Evolutionary conservation across 371 early-diverging fungal genomes (phyloP), one percentile per base, ranked within the genome.

Genomic region (Dichotomocladium elegans): DNA sequence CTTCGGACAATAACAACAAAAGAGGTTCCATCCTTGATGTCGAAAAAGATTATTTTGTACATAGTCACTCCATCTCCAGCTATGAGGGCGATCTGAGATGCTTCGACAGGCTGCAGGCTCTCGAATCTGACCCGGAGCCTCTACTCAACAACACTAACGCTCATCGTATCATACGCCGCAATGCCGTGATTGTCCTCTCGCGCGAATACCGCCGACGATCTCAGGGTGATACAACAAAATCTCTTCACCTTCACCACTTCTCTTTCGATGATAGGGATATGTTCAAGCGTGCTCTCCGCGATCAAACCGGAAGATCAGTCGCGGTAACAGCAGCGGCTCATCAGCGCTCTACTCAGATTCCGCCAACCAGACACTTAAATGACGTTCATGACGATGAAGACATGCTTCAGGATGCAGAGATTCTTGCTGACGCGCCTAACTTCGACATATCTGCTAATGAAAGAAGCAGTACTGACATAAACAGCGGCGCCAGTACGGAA

Each of bases 41-140:
- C 8, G 48, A 50, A 9, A 34, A 25, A 37, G 66, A 67, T 40
- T 73, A 73, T 44, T 73, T 73, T 57, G 57, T 63, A 43, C 65
- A 72, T 50, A 53, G 53, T 46, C 58, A 58, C 43, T 33, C 24
- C 14, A 33, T 53, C 6, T 62, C 69, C 1, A 42, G 31, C 5
- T n/a, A n/a, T n/a, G 17, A 29, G 12, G 24, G n/a, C 22, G 22
- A 43, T 30, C 41, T 37, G 17, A 61, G 66, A 45, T 81, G 81
- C 51, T 81, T 80, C 55, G 76, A 80, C 25, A 63, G 73, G 21
- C 55, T 83, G 11, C 81, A 81, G 37, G 68, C 81, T 2, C 63
- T 83, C 17, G 83, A 83, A 53, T 71, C 72, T 45, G 81, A 81
- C 28, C 67, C 75, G 1, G 80, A 80, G 35, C 81, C 80, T 21